Conservation (phyloP, 768 basidiomycete genomes). For the Tulasnella sp. region DNA sequence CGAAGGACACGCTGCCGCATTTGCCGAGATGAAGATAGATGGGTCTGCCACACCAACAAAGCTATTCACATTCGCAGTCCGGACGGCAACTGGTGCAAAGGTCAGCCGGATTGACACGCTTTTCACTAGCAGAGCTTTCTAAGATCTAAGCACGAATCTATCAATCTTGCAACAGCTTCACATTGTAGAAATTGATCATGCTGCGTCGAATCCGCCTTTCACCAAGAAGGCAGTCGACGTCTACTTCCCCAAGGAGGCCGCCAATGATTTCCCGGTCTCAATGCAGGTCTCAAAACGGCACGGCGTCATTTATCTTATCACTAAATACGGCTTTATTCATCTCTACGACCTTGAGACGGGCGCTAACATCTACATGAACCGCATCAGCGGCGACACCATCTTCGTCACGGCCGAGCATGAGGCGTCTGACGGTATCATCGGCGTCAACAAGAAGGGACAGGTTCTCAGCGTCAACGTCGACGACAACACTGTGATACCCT, state of each 20-base stretch:
- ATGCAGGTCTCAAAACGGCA: conserved; percentile 98
- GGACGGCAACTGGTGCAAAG: conserved; percentile 97
- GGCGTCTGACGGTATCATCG: conserved; percentile 87
- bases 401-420: conserved; percentile 98
- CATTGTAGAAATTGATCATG: conserved; percentile 96
- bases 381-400: conserved; percentile 98
- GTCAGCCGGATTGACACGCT: conserved; percentile 35
- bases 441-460: conserved; percentile 99
- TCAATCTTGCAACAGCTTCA: conserved; percentile 58
- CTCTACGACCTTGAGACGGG: conserved; percentile 97
- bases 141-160: neutral
- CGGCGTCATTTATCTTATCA: conserved; percentile 93
- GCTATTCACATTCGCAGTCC: conserved; percentile 88
- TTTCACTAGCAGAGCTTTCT: neutral
- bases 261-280: conserved; percentile 97
- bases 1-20: conserved; percentile 95
- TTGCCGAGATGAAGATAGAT: conserved; percentile 84
- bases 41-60: conserved; percentile 79
- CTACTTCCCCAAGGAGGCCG: conserved; percentile 97
- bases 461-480: conserved; percentile 95
- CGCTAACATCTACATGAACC: conserved; percentile 99
- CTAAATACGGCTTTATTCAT: conserved; percentile 99
- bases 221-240: conserved; percentile 97
- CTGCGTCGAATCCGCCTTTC: conserved; percentile 84
- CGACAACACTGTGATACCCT: conserved; percentile 91